Base-by-base conservation (phyloP, 2,329 filamentous ascomycete species). In the Curvularia sp. region DNA sequence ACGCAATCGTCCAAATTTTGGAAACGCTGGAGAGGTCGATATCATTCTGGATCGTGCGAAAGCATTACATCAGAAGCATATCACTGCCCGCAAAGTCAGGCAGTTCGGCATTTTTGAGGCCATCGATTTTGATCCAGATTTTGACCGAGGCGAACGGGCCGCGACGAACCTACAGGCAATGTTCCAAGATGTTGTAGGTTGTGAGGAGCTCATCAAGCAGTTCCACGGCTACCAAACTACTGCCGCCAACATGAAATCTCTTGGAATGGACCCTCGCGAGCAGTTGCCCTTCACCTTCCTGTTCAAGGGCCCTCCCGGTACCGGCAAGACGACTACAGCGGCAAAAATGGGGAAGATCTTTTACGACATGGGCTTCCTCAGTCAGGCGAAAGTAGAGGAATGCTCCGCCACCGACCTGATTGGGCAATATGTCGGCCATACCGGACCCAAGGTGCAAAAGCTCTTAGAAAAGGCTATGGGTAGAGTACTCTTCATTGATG, bases 1-100 rank as follows among this genome's bases (percentile, higher is more conserved):
- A 1, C 83, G 88, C 0, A 89, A 89, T 62, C 80, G 85, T 0
- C 83, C 84, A 0, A 84, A 89, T 61, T 91, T 91, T 70, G 86
- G 90, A 1, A 93, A 94, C 65, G 89, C 86, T 0, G 86, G 89
- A 0, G 89, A 92, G 61, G 84, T 95, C 18, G 89, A 94, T 46
- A 89, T 84, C n/a, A 70, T 92, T 0, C 78, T 91, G 0, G 80
- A 85, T 48, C 71, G 72, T 0, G 84, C 88, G 0, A 90, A 89
- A 61, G 69, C 74, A 4, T 64, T 73, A 1, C 80, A 84, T 59
- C 83, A 86, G 57, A 75, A 79, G 53, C 77, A 84, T 23, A 53
- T 78, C 9, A 71, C 68, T 21, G 61, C 49, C 19, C 71, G 60
- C 34, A 72, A 68, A 54, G 61, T 68, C 30, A 72, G 41, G 39